These are phyloP conservation scores for Boletellus deceptivus DNA, from an alignment of 1,284 basidiomycete species.

Conservation along the genomic window DNA sequence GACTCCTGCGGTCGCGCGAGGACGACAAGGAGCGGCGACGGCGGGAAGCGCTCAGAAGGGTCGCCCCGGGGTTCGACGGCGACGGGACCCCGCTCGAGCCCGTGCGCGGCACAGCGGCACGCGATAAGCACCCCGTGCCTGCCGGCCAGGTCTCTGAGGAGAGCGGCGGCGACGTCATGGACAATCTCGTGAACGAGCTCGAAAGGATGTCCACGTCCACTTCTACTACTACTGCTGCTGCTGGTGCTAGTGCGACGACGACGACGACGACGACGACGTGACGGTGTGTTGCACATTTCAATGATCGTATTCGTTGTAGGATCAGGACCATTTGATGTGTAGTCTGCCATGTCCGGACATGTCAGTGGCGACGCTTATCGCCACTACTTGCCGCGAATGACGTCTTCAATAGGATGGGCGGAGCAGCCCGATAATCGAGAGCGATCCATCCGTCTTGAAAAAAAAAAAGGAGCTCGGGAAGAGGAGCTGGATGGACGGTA, in stretches of 20 bases:
- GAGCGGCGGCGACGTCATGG: constrained; percentile 60
- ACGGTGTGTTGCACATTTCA: neutral
- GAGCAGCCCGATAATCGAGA: neutral
- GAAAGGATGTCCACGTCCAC: constrained; percentile 38
- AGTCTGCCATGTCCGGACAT: neutral
- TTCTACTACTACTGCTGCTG: neutral
- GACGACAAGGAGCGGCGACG: constrained; percentile 76
- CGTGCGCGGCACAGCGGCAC: constrained; percentile 28
- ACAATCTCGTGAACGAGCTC: constrained; percentile 75
- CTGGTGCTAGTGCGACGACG: neutral
- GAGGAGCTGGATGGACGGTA: neutral
- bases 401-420: neutral
- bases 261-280: too few relatives aligned
- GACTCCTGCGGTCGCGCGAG: constrained; percentile 66
- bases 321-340: neutral
- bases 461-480: neutral
- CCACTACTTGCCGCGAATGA: neutral
- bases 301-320: neutral
- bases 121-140: constrained; percentile 9
- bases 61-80: constrained; percentile 76
- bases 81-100: constrained; percentile 56
- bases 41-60: constrained; percentile 69
- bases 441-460: neutral
- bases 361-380: too few relatives aligned
- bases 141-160: neutral